Conservation (phyloP, 164 flowering plant genomes). For the Buxus sempervirens region DNA sequence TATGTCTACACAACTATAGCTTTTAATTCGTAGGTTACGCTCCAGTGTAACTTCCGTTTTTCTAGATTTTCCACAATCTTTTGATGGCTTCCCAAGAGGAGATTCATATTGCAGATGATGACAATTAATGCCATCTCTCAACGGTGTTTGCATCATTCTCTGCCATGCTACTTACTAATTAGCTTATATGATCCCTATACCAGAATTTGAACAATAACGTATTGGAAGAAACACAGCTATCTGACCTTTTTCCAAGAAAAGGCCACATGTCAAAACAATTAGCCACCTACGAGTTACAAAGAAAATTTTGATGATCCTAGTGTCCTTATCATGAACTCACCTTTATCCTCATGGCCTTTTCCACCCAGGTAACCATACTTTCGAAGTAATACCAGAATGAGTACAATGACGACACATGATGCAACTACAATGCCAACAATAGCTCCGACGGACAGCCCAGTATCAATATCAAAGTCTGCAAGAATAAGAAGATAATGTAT, state of each 20-base stretch:
- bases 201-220: neutral
- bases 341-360: constrained; percentile 40
- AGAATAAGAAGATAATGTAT: constrained; percentile 17
- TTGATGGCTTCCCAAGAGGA: neutral
- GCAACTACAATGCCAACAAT: constrained; percentile 56
- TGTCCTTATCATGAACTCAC: constrained; percentile 22
- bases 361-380: constrained; percentile 46
- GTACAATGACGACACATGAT: constrained; percentile 24
- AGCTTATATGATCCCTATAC: neutral
- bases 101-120: neutral
- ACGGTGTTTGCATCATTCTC: neutral
- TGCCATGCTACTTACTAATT: neutral
- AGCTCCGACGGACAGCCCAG: constrained; percentile 54
- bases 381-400: constrained; percentile 38
- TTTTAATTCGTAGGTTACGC: no score
- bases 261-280: neutral
- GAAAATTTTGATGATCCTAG: neutral
- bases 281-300: neutral
- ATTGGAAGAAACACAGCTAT: neutral
- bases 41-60: no score
- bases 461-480: neutral
- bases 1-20: no score
- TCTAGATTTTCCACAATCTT: no score
- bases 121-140: neutral
- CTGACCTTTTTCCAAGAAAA: neutral